Percentiles rank a stretch among this genome's conserved stretches.
phyloP scores from a whole-genome alignment of 225 moss, liverwort and hornwort species.

The Takakia lepidozioides region DNA sequence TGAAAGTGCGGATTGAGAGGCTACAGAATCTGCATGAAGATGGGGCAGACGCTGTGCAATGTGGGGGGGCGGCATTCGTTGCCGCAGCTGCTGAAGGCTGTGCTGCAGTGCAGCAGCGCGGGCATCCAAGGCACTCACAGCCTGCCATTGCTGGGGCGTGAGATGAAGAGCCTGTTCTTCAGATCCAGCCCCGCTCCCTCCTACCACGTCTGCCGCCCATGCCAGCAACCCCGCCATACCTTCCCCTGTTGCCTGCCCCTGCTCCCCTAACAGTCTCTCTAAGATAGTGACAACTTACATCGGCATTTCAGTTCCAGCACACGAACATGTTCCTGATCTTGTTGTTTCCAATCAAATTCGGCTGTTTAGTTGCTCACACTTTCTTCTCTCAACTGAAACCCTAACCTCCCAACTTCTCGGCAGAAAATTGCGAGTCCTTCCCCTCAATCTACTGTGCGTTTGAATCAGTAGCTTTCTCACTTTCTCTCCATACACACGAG shows the following conservation, averaged over 20 bases:
- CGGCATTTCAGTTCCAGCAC: too few species aligned
- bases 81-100: conserved; percentile 53
- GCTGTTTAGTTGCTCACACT: too few species aligned
- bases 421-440: too few species aligned
- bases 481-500: too few species aligned
- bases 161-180: conserved; percentile 47
- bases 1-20: conserved; percentile 60
- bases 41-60: conserved; percentile 79
- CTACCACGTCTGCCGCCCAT: conserved; percentile 93
- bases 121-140: conserved; percentile 57
- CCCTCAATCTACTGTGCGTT: too few species aligned
- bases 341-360: too few species aligned
- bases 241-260: neutral
- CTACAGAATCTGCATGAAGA: conserved; percentile 66
- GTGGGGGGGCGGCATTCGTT: conserved; percentile 57
- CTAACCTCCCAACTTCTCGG: too few species aligned
- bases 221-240: conserved; percentile 76
- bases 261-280: too few species aligned
- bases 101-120: conserved; percentile 60
- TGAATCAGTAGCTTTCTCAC: too few species aligned
- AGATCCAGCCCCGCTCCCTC: conserved; percentile 45
- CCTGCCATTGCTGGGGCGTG: conserved; percentile 57
- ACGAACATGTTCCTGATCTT: too few species aligned
- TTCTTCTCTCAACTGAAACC: too few species aligned
- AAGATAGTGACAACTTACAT: too few species aligned